Evolutionary conservation across 192 early-diverging fungal species (phyloP).

Genomic region (Entomortierella beljakovae): DNA sequence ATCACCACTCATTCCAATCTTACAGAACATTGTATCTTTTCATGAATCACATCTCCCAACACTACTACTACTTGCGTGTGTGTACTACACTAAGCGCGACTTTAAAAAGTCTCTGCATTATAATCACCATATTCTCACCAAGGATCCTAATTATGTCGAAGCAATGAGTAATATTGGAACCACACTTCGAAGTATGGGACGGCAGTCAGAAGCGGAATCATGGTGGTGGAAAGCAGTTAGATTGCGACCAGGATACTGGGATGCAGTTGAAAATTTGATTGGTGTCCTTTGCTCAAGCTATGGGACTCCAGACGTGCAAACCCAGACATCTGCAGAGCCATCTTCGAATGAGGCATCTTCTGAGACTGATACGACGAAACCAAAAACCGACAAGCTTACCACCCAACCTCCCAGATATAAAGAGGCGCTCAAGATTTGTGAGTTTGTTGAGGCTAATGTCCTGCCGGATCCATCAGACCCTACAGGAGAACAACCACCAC

Average conservation of each 20-base stretch:
- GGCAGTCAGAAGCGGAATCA: constrained; percentile 77
- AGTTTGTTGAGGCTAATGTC: constrained; percentile 77
- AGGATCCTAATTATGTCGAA: constrained; percentile 90
- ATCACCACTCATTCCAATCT: constrained; percentile 61
- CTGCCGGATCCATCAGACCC: constrained; percentile 41
- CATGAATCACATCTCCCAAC: constrained; percentile 82
- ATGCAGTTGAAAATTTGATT: constrained; percentile 90
- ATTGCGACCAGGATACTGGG: constrained; percentile 92
- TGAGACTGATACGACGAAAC: constrained; percentile 17
- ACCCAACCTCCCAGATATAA: constrained; percentile 67
- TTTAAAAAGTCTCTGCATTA: constrained; percentile 79
- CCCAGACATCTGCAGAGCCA: constrained; percentile 13
- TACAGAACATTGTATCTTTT: constrained; percentile 57
- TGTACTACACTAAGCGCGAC: constrained; percentile 83
- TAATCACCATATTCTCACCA: constrained; percentile 83
- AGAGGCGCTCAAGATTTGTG: constrained; percentile 87
- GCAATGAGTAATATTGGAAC: constrained; percentile 94
- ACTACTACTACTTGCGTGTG: constrained; percentile 87
- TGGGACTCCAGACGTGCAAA: constrained; percentile 26
- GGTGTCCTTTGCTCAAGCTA: constrained; percentile 76
- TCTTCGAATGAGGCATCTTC: constrained; percentile 5
- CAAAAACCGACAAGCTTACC: constrained; percentile 16
- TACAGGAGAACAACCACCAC: constrained; percentile 47
- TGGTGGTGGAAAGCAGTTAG: constrained; percentile 89
- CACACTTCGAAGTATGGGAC: constrained; percentile 83